phyloP scores from a whole-genome alignment of 352 stramenopile genomes.

The Phytopythium chamaehyphon region DNA sequence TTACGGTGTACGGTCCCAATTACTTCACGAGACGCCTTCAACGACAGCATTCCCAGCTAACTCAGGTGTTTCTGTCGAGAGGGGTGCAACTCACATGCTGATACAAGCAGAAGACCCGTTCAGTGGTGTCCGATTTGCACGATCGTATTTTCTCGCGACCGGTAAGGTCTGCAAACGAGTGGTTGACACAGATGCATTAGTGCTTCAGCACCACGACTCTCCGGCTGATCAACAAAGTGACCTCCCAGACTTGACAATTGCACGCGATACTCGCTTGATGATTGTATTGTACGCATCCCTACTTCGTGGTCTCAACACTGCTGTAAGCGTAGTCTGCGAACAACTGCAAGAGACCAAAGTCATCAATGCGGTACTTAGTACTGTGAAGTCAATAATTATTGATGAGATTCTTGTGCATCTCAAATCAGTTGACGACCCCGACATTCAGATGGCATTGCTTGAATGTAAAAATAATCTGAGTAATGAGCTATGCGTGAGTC shows the following conservation, averaged over 20 bases:
- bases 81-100: slow-evolving; percentile 56
- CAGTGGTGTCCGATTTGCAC: slow-evolving; percentile 50
- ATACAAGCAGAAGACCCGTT: slow-evolving; percentile 72
- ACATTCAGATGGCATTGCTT: too few species aligned
- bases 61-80: slow-evolving; percentile 13
- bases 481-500: too few species aligned
- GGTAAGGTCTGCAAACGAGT: slow-evolving; percentile 42
- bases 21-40: slow-evolving; percentile 26
- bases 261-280: slow-evolving; percentile 18
- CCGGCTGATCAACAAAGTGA: background rate
- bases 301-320: slow-evolving; percentile 34
- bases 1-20: slow-evolving; percentile 47
- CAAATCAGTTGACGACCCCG: too few species aligned
- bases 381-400: too few species aligned
- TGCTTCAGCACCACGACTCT: slow-evolving; percentile 12
- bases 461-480: too few species aligned
- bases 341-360: too few species aligned
- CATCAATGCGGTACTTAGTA: too few species aligned
- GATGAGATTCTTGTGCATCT: too few species aligned
- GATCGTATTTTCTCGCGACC: slow-evolving; percentile 69
- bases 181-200: slow-evolving; percentile 61
- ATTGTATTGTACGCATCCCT: slow-evolving; percentile 28
- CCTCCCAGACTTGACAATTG: background rate
- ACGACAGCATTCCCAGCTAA: slow-evolving; percentile 27
- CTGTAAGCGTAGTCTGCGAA: slow-evolving; percentile 12